phyloP scores from a whole-genome alignment of 768 basidiomycete species.

The Kwoniella europaea region DNA sequence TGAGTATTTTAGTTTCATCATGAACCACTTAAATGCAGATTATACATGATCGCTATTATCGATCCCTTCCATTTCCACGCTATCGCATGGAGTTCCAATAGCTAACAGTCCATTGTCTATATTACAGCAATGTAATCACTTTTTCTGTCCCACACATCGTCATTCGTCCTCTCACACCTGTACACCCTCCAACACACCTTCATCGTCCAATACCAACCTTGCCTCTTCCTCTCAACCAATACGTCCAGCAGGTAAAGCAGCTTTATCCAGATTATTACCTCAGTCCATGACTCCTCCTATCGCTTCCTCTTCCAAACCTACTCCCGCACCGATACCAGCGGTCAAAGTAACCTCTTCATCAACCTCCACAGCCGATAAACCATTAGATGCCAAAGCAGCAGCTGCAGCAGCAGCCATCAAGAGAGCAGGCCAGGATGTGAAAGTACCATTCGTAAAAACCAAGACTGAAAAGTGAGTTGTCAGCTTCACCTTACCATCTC shows the following conservation, averaged over 20 bases:
- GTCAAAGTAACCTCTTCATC: not conserved
- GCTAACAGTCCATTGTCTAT: not conserved
- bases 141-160: constrained; percentile 57
- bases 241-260: constrained; percentile 28
- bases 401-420: constrained; percentile 54
- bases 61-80: not conserved
- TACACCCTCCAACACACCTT: constrained; percentile 28
- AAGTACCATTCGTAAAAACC: constrained; percentile 52
- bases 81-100: not conserved
- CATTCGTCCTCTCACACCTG: constrained; percentile 49
- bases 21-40: not conserved
- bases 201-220: constrained; percentile 16
- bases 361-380: not conserved
- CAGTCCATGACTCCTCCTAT: constrained; percentile 21
- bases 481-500: no score
- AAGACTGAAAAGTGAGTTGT: constrained; percentile 54
- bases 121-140: constrained; percentile 41
- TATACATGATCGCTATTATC: not conserved
- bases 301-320: constrained; percentile 13
- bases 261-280: constrained; percentile 28
- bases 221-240: constrained; percentile 33
- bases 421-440: constrained; percentile 53
- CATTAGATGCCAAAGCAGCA: constrained; percentile 51
- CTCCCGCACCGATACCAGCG: constrained; percentile 11
- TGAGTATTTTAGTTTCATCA: constrained; percentile 29